phyloP scores from a whole-genome alignment of 805 yeast genomes.

The Candida vartiovaarae region DNA sequence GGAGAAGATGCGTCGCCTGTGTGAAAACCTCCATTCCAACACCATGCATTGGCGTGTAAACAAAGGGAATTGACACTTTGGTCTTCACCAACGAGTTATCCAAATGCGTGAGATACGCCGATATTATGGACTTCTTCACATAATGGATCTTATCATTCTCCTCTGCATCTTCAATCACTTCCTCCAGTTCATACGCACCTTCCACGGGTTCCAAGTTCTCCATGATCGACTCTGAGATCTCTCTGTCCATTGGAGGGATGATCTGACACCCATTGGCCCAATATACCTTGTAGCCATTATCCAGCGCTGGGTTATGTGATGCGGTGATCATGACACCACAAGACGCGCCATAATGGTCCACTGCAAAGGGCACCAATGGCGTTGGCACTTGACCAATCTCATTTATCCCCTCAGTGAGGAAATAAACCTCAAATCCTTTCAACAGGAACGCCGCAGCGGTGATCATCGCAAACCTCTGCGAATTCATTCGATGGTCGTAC shows the following conservation, averaged over 20 bases:
- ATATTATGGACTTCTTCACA: slow-evolving; percentile 36
- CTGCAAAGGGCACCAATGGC: slow-evolving; percentile 87
- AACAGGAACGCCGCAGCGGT: slow-evolving; percentile 68
- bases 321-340: slow-evolving; percentile 94
- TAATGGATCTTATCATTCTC: slow-evolving; percentile 26
- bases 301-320: slow-evolving; percentile 77
- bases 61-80: slow-evolving; percentile 36
- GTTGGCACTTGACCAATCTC: slow-evolving; percentile 54
- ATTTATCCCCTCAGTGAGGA: slow-evolving; percentile 32
- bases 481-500: slow-evolving; percentile 84
- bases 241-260: slow-evolving; percentile 81
- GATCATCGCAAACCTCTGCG: slow-evolving; percentile 70
- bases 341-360: slow-evolving; percentile 52
- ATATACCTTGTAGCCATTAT: slow-evolving; percentile 93
- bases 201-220: slow-evolving; percentile 56
- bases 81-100: slow-evolving; percentile 27
- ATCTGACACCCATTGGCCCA: slow-evolving; percentile 94
- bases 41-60: slow-evolving; percentile 95
- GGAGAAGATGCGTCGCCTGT: slow-evolving; percentile 32
- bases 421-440: slow-evolving; percentile 65
- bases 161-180: slow-evolving; percentile 28
- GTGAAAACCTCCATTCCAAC: slow-evolving; percentile 67
- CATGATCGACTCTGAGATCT: slow-evolving; percentile 60
- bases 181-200: slow-evolving; percentile 40
- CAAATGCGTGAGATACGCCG: slow-evolving; percentile 33